A percentile compares a stretch with the other conserved stretches of the same genome.
These are phyloP conservation scores for Tylopilus felleus DNA, from an alignment of 768 basidiomycete genomes.

Conservation along the genomic window DNA sequence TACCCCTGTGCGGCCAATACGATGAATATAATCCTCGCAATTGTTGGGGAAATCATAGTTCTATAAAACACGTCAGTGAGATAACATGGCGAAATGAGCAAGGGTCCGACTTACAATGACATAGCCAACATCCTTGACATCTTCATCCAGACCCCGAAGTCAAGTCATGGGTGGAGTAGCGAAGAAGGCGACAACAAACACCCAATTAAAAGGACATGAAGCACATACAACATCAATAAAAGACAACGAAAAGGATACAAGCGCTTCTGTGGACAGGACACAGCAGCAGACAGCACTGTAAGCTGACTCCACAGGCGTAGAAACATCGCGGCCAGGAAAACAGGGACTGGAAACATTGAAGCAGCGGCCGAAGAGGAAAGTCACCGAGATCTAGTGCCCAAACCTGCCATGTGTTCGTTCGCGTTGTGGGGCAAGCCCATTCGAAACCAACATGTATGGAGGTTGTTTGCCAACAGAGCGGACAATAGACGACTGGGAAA, in stretches of 20 bases:
- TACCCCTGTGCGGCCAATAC: constrained; percentile 96
- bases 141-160: constrained; percentile 44
- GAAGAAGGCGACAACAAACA: constrained; percentile 6
- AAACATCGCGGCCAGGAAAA: constrained; percentile 26
- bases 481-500: constrained; percentile 23
- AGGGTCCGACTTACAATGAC: constrained; percentile 71
- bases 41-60: constrained; percentile 99
- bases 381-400: constrained; percentile 23
- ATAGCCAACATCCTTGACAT: constrained; percentile 99
- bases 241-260: constrained; percentile 26
- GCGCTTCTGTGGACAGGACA: constrained; percentile 32
- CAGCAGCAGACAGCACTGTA: constrained; percentile 15
- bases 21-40: constrained; percentile 97
- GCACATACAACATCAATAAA: constrained; percentile 35
- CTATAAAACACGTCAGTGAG: constrained; percentile 37
- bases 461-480: constrained; percentile 18
- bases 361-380: constrained; percentile 23
- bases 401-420: constrained; percentile 24
- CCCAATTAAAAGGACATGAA: constrained; percentile 26
- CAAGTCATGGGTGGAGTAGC: constrained; percentile 28
- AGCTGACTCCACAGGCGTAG: constrained; percentile 17
- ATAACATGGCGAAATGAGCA: not conserved
- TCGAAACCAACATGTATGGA: constrained; percentile 22
- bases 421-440: constrained; percentile 17
- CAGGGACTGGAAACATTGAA: constrained; percentile 19